Evolutionary conservation across 306 rosid genomes (phyloP).

Genomic region (Cucurbita maxima): DNA sequence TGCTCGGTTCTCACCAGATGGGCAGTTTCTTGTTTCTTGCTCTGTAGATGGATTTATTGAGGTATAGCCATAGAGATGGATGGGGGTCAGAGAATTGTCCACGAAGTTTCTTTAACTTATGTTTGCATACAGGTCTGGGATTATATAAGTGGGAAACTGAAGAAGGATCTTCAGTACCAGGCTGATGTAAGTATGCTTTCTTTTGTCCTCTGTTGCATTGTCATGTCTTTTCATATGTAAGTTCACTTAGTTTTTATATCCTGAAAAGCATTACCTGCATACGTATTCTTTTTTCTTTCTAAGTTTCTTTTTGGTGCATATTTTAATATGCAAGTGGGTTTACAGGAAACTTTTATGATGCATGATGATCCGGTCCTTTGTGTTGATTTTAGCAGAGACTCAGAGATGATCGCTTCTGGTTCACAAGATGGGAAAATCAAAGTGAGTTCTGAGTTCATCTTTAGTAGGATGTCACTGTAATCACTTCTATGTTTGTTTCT

Average conservation of each 20-base stretch:
- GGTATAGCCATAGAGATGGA: conserved; percentile 25
- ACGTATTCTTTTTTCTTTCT: neutral
- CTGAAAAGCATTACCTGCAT: neutral
- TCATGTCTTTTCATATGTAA: neutral
- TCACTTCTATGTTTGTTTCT: neutral
- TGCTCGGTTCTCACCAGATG: conserved; percentile 96
- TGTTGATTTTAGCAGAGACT: conserved; percentile 90
- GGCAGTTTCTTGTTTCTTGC: conserved; percentile 89
- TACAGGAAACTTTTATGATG: conserved; percentile 98
- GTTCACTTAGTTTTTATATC: neutral
- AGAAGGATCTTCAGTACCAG: conserved; percentile 99
- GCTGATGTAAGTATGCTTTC: conserved; percentile 67
- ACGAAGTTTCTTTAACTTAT: conserved; percentile 1
- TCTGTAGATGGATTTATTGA: conserved; percentile 96
- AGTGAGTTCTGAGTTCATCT: conserved; percentile 34
- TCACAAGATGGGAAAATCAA: conserved; percentile 95
- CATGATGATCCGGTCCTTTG: conserved; percentile 92
- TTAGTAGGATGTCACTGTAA: neutral
- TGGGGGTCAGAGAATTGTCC: neutral
- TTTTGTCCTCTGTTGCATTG: neutral
- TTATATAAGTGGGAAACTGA: conserved; percentile 88
- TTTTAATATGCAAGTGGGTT: conserved; percentile 18
- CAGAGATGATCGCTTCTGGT: conserved; percentile 95
- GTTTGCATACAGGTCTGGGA: conserved; percentile 69
- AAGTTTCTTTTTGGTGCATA: neutral